These are phyloP conservation scores for Fraxinus platypoda DNA, from an alignment of 305 asterid species.

Conservation along the genomic window DNA sequence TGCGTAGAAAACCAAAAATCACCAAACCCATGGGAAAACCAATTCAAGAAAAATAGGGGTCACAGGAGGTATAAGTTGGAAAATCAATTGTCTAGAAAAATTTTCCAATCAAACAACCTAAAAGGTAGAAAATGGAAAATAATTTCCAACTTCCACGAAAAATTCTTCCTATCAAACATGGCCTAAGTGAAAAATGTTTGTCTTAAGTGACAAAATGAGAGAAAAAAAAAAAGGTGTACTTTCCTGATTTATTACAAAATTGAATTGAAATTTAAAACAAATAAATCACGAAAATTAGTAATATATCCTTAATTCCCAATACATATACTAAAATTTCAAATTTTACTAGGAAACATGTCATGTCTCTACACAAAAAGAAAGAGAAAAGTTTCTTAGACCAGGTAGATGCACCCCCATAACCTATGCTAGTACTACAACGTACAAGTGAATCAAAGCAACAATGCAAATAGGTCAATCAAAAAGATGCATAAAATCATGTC, in stretches of 20 bases:
- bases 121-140: too few species aligned
- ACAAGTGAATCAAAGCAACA: background rate
- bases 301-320: background rate
- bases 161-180: too few species aligned
- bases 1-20: too few species aligned
- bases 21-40: too few species aligned
- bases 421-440: conserved; percentile 8
- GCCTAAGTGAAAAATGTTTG: background rate
- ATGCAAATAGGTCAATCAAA: background rate
- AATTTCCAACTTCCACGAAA: too few species aligned
- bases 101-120: too few species aligned
- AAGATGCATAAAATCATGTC: conserved; percentile 17
- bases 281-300: background rate
- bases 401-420: background rate
- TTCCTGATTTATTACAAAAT: background rate
- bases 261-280: background rate
- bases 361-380: background rate
- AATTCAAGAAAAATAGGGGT: too few species aligned
- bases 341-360: background rate
- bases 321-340: background rate
- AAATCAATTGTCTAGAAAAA: too few species aligned
- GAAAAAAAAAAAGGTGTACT: background rate
- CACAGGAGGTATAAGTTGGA: too few species aligned
- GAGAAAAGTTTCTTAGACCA: background rate
- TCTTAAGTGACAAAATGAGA: background rate